Base-by-base conservation (phyloP, 306 rosid genomes). In the Cicer arietinum region DNA sequence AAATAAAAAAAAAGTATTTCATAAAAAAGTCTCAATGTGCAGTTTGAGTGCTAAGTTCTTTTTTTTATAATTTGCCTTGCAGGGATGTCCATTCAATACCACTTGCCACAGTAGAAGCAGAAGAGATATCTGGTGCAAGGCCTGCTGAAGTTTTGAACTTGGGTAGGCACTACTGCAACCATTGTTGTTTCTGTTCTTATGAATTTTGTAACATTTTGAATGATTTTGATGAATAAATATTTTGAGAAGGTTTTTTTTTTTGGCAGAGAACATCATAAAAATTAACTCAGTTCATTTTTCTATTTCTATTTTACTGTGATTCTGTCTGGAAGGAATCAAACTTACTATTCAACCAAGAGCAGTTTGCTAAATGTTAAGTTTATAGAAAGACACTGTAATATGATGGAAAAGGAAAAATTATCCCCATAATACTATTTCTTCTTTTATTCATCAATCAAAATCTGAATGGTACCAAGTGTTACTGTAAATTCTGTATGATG, bases 141-240 rank as follows among this genome's bases (percentile, higher is more conserved):
- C 97, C 97, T 7, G 97, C 95, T 69, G 97, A 94, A 85, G 97
- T 90, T 73, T 88, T 82, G 56, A 94, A 90, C 85, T 80, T 94
- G 81, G 96, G 98, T 91, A 84, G 62, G 91, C 72, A 30, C 35
- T 30, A 30, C 46, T 4, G 14, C n/a, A 25, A 41, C 25, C 58
- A 52, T 57, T 25, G 52, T 66, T 64, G 54, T 37, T 45, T 71
- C 7, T 44, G 46, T 76, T 46, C 59, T 71, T 18, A 22, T 6
- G 10, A 66, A 5, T 66, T 66, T 58, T 25, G 52, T 20, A 14
- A 45, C 40, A 51, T 41, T 56, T 37, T 7, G 17, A 50, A 48
- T 79, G 51, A 62, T 62, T 52, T 69, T 42, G 51, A 35, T 71
- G 45, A 57, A 30, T 20, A 67, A 56, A 58, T 41, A 64, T 42